Evolutionary conservation across 2,329 filamentous ascomycete genomes (phyloP).

Genomic region (Laburnicola sp.): DNA sequence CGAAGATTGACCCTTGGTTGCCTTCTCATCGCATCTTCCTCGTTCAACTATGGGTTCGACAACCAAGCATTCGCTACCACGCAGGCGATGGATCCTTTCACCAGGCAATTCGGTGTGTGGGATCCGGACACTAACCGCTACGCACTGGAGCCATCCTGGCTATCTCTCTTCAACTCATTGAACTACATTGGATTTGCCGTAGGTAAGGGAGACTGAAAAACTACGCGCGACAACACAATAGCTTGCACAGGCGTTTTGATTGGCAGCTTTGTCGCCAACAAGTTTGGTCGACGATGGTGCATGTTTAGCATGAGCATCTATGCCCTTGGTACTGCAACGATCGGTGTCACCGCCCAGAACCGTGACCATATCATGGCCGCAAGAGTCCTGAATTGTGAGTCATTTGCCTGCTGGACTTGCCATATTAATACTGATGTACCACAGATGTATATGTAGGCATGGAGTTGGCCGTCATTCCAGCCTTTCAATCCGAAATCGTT

Average conservation of each 20-base stretch:
- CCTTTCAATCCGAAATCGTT: conserved; percentile 20
- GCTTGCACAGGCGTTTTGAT: too few relatives aligned
- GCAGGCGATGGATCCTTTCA: conserved; percentile 9
- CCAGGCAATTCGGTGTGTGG: conserved; percentile 5
- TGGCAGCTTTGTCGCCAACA: conserved; percentile 7
- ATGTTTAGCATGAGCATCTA: conserved; percentile 8
- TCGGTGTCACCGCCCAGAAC: conserved; percentile 16
- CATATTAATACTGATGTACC: too few relatives aligned
- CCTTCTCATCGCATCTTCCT: conserved; percentile 11
- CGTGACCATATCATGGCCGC: conserved; percentile 18
- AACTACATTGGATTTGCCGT: conserved; percentile 11
- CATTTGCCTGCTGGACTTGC: too few relatives aligned
- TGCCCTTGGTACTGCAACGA: conserved; percentile 14
- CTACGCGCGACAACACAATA: too few relatives aligned
- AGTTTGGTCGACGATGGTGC: conserved; percentile 2
- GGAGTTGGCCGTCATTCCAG: conserved; percentile 21
- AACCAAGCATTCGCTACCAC: conserved; percentile 11
- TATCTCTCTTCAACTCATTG: conserved; percentile 9
- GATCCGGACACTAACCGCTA: not conserved
- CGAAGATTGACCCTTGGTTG: conserved; percentile 4
- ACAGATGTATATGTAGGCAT: conserved; percentile 21
- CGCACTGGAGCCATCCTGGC: conserved; percentile 1
- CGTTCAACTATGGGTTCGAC: conserved; percentile 13
- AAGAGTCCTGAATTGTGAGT: too few relatives aligned
- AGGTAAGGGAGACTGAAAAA: too few relatives aligned